Evolutionary conservation across 352 stramenopile species (phyloP), one percentile per base, ranked within the genome.

Genomic region (Peronospora farinosa): DNA sequence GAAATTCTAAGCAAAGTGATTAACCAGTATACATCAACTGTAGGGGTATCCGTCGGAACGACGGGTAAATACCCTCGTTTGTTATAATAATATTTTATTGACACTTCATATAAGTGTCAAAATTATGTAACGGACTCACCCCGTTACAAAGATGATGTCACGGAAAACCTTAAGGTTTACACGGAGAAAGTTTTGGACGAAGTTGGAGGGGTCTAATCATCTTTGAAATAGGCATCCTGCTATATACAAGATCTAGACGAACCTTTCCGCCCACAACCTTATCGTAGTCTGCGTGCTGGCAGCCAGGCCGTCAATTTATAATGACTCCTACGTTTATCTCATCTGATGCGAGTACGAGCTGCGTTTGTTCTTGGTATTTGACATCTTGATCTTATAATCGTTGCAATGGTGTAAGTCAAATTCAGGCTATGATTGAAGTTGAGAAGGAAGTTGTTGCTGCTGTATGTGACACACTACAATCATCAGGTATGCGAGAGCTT

Each of bases 381-480:
- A 19, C 12, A 19, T 19, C 21, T 16, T 39, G 17, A 9, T 40
- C 16, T 45, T 45, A 36, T 47, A 35, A n/a, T 28, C 35, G 9
- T 39, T 25, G 35, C 35, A 17, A 15, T 47, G 31, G 8, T 39
- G 1, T 54, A 80, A 65, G 47, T 51, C 52, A 40, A 36, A 56
- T 80, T 31, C 42, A 63, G 30, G 45, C 46, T 10, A 40, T 74
- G 37, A 66, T 80, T 30, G 40, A 65, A 7, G 28, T 76, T 1
- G 70, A 80, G 23, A 78, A 78, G 50, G 57, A 69, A 30, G 47
- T 55, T 6, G 51, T 80, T 32, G 50, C 33, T 15, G 43, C 57
- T 10, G 45, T 63, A 28, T 78, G 64, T 30, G 28, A 60, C 38
- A 38, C 40, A 5, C 32, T 63, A 11, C 19, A 44, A 7, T 13